These are phyloP conservation scores for Ophiostoma himal-ulmi DNA, from an alignment of 2,329 filamentous ascomycete species.

Conservation along the genomic window DNA sequence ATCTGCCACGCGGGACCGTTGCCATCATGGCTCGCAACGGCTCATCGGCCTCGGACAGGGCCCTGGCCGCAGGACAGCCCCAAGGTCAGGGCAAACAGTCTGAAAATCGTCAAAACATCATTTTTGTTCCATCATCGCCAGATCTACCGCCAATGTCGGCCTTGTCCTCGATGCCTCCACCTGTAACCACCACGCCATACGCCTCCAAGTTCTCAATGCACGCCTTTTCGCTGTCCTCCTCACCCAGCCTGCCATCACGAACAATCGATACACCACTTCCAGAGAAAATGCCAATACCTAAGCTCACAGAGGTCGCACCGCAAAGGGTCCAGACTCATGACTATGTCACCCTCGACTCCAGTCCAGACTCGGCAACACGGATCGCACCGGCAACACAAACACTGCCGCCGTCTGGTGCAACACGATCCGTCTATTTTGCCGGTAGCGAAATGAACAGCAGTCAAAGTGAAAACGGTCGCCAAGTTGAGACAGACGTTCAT, in stretches of 20 bases:
- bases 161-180: conserved; percentile 8
- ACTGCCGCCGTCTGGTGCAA: background rate
- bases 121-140: conserved; percentile 22
- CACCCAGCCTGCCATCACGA: background rate
- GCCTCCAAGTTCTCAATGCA: conserved; percentile 4
- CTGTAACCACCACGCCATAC: background rate
- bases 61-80: background rate
- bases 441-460: background rate
- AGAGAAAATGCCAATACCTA: background rate
- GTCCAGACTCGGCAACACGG: background rate
- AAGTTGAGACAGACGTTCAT: conserved; percentile 16
- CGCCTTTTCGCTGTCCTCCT: background rate
- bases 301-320: background rate
- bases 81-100: background rate
- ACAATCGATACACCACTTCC: background rate
- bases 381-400: background rate
- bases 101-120: conserved; percentile 5
- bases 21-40: conserved; percentile 32
- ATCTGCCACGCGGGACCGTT: conserved; percentile 28
- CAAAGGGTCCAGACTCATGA: background rate
- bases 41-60: background rate
- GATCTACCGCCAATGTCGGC: background rate
- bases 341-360: conserved; percentile 8
- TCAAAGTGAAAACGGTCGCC: background rate
- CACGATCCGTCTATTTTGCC: conserved; percentile 25